Base-by-base conservation (phyloP, 2,329 filamentous ascomycete genomes). In the Podosphaera fusca region DNA sequence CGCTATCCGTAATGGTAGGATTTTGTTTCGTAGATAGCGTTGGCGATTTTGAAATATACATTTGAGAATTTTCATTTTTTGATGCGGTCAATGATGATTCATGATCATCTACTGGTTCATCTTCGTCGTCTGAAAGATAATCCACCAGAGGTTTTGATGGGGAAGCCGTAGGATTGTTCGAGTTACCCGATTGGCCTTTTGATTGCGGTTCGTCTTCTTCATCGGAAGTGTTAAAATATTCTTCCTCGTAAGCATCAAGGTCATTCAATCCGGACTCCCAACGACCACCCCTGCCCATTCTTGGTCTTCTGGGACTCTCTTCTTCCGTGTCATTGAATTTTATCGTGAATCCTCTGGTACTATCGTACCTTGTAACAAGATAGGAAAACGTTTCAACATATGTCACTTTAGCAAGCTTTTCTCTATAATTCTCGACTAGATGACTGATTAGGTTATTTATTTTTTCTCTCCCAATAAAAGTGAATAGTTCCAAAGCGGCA, bases 41-140 rank as follows among this genome's bases (percentile, higher is more conserved):
- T n/a, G 50, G 50, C 36, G 50, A 53, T 36, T 33, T 53, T 3
- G 50, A 35, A 45, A n/a, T 33, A n/a, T 31, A 21, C 14, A 58
- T 57, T 10, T 61, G 63, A 4, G 65, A 61, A 56, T 63, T 63
- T 36, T 59, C 60, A n/a, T 60, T 57, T 10, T 46, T 46, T 7
- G 38, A 53, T 30, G 54, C 55, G 14, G 57, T 38, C 40, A 60
- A 64, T 5, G 63, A 63, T 61, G 70, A 61, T 59, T 67, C 60
- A 64, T 74, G 62, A 64, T 74, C 67, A 58, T 82, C 75, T 49
- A 77, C 72, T 64, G 82, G 81, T 69, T 84, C 81, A 10, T 77
- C 80, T n/a, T 92, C 87, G 59, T 95, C 90, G 63, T 95, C 89
- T 42, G 94, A 94, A 0, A 83, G 80, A 67, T 98, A 98, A 67